A percentile compares a stretch with the other conserved stretches of the same genome.
These are phyloP conservation scores for Apostasia ramifera DNA, from an alignment of 106 monocot species.

Conservation along the genomic window DNA sequence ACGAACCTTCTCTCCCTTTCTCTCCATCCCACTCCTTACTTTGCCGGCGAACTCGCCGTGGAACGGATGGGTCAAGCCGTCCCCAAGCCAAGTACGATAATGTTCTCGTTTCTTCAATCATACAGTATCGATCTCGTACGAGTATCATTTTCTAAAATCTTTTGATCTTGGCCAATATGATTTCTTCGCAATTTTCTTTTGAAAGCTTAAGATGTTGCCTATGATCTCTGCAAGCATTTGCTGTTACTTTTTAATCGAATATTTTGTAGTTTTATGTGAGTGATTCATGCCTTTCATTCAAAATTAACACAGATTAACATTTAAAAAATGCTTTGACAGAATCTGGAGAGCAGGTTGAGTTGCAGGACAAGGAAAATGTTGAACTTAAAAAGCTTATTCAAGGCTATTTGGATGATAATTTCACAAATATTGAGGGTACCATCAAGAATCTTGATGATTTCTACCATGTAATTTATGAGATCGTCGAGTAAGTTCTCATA, in stretches of 20 bases:
- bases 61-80: constrained; percentile 1
- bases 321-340: background rate
- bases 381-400: background rate
- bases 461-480: constrained; percentile 4
- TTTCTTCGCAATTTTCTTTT: no score
- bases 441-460: background rate
- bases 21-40: background rate
- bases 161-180: no score
- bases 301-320: background rate
- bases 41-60: background rate
- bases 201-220: no score
- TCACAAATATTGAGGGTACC: background rate
- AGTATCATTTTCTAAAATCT: no score
- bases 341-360: background rate
- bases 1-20: background rate
- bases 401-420: background rate
- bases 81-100: background rate
- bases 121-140: no score
- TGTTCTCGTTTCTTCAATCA: background rate
- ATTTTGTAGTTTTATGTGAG: background rate
- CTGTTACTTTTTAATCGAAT: background rate
- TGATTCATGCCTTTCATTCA: no score
- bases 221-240: background rate
- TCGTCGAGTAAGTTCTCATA: background rate
- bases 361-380: background rate